Evolutionary conservation across 2,329 filamentous ascomycete species (phyloP), one percentile per base, ranked within the genome.

Genomic region (Nannizziopsis arthrosporioides): DNA sequence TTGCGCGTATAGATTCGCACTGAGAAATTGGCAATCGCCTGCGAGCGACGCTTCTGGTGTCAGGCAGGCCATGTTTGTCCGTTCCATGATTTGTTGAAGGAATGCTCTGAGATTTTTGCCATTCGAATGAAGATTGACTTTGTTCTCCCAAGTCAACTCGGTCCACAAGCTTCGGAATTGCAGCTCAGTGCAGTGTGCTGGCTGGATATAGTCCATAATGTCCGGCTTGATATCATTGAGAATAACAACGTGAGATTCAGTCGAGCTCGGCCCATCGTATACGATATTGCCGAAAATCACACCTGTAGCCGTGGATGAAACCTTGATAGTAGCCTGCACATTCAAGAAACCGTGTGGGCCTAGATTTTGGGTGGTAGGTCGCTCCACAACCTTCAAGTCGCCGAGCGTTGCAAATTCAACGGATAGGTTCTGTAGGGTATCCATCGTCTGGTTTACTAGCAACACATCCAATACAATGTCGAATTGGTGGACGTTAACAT

Each of bases 91-190:
- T 64, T 94, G 84, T 57, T 86, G 83, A 55, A 98, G 72, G 78
- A 98, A 98, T 15, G 93, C 87, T 43, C 90, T 80, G 52, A 98
- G 74, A 22, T 80, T 84, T 73, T 90, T 94, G 56, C 86, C 87
- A 75, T 95, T 96, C 55, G 86, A 93, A 70, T 95, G 95, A 72
- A 98, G 96, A 72, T 98, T 98, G 68, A 98, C 90, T 78, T 98
- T 98, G 73, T 98, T 98, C 75, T 98, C 92, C 92, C 92, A 98
- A 66, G 98, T 92, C 57, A 98, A 98, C 64, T 98, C 92, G 34
- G 92, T 98, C 92, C 92, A 98, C 92, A 98, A 98, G n/a, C 87
- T 94, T 51, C 92, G 81, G 81, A 98, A 98, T 62, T 96, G 88
- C 9, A 90, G 95, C 73, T 98, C 92, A 3, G 87, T 92, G 74